Conservation (phyloP, 1,284 basidiomycete species). For the Cystobasidium sp. region DNA sequence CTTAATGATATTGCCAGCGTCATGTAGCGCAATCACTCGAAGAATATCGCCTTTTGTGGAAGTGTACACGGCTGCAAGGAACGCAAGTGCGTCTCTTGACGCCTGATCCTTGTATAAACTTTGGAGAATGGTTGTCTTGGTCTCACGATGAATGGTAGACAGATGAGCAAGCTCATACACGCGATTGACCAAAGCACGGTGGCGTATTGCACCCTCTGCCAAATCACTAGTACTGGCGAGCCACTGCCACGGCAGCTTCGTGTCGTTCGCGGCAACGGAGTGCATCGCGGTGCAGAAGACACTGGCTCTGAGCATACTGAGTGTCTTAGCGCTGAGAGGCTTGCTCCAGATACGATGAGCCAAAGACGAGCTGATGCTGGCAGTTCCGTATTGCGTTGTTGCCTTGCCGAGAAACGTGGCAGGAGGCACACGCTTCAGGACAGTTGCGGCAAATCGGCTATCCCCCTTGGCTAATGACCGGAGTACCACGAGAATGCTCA, state of each 20-base stretch:
- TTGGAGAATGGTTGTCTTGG: not conserved
- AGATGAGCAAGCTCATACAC: constrained; percentile 69
- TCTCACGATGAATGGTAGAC: constrained; percentile 52
- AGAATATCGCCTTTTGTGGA: constrained; percentile 55
- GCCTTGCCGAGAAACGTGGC: too few relatives aligned
- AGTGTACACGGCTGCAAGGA: constrained; percentile 75
- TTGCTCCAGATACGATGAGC: constrained; percentile 49
- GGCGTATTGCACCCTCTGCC: not conserved
- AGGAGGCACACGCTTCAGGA: too few relatives aligned
- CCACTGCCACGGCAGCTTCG: constrained; percentile 47
- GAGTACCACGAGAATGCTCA: too few relatives aligned
- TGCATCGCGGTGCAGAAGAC: constrained; percentile 45
- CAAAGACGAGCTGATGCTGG: not conserved
- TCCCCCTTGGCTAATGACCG: too few relatives aligned
- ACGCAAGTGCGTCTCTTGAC: constrained; percentile 73
- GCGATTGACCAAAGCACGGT: constrained; percentile 22
- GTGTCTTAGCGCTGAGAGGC: constrained; percentile 53
- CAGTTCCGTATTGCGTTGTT: not conserved
- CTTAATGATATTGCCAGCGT: constrained; percentile 60
- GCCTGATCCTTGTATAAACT: constrained; percentile 69
- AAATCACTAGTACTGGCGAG: constrained; percentile 27
- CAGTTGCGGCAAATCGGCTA: too few relatives aligned
- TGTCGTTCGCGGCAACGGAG: constrained; percentile 36
- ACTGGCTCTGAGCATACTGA: constrained; percentile 53
- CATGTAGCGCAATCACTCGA: constrained; percentile 75